These are phyloP conservation scores for Sporothrix inflata DNA, from an alignment of 2,329 filamentous ascomycete species.

Conservation along the genomic window DNA sequence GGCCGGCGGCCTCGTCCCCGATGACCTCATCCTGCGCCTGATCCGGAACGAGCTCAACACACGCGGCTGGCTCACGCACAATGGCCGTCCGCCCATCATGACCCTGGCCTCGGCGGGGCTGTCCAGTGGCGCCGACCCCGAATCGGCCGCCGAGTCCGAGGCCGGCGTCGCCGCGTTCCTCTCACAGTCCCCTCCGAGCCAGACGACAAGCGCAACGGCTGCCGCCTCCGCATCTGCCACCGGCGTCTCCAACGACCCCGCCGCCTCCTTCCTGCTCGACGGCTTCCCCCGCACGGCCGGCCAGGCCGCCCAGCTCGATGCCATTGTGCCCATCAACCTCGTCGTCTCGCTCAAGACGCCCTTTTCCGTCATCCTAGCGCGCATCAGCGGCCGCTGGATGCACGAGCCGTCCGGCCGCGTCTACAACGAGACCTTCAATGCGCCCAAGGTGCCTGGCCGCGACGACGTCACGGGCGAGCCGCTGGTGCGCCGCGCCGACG, in stretches of 20 bases:
- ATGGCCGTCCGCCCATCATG: conserved; percentile 51
- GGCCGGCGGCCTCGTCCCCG: conserved; percentile 84
- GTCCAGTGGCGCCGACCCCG: conserved; percentile 36
- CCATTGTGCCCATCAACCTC: conserved; percentile 89
- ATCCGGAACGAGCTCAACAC: conserved; percentile 87
- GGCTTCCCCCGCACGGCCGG: conserved; percentile 88
- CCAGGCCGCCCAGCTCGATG: conserved; percentile 78
- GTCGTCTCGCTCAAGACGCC: conserved; percentile 88
- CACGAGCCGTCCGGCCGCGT: conserved; percentile 89
- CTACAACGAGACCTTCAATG: conserved; percentile 94
- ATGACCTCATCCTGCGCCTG: conserved; percentile 86
- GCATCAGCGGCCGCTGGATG: conserved; percentile 91
- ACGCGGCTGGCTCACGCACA: conserved; percentile 76
- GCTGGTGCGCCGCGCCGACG: conserved; percentile 80
- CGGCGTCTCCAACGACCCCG: conserved; percentile 65
- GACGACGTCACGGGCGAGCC: conserved; percentile 92
- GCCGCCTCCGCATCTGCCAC: neutral
- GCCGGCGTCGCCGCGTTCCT: conserved; percentile 48
- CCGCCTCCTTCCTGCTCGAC: conserved; percentile 91
- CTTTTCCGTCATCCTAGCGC: conserved; percentile 80
- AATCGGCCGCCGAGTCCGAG: conserved; percentile 29
- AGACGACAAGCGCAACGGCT: conserved; percentile 39
- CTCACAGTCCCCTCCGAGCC: conserved; percentile 42
- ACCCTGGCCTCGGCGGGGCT: conserved; percentile 52
- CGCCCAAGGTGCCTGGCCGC: conserved; percentile 75